A percentile compares a stretch with the other conserved stretches of the same genome.
Conservation (phyloP, 2,329 filamentous ascomycete species). For the Ophiostoma tasmaniense region DNA sequence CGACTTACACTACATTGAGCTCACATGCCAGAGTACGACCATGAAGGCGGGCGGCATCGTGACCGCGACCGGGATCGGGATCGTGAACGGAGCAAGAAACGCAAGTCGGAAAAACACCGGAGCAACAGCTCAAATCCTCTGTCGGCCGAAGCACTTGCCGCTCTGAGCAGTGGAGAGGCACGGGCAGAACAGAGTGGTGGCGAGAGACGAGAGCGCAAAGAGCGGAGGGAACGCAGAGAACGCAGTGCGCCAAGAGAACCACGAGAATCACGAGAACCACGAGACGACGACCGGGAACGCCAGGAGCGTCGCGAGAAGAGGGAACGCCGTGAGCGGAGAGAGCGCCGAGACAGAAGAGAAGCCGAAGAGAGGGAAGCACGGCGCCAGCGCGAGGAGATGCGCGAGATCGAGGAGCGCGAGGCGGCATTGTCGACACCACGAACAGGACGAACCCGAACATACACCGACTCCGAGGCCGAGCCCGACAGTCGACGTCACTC, state of each 20-base stretch:
- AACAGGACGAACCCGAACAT: neutral
- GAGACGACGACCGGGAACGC: slow-evolving; percentile 1
- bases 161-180: slow-evolving; percentile 21
- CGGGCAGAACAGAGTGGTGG: neutral
- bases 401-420: slow-evolving; percentile 8
- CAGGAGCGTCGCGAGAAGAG: slow-evolving; percentile 1
- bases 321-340: slow-evolving; percentile 18
- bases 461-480: slow-evolving; percentile 1
- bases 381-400: slow-evolving; percentile 13
- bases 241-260: neutral
- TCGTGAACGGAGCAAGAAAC: slow-evolving; percentile 18
- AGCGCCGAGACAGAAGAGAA: slow-evolving; percentile 12
- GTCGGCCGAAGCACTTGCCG: slow-evolving; percentile 25
- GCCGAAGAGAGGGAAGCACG: slow-evolving; percentile 15
- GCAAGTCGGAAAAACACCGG: slow-evolving; percentile 18
- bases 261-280: neutral
- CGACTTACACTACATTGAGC: neutral
- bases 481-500: slow-evolving; percentile 1
- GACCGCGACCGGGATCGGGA: slow-evolving; percentile 13
- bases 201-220: neutral
- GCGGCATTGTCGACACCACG: neutral
- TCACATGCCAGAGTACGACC: slow-evolving; percentile 5
- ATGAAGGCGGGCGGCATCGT: neutral
- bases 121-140: slow-evolving; percentile 20
- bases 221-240: too few species aligned